Percentiles rank a stretch among this genome's conserved stretches.
Conservation (phyloP, 2,329 filamentous ascomycete species). For the Pseudogymnoascus sp. region DNA sequence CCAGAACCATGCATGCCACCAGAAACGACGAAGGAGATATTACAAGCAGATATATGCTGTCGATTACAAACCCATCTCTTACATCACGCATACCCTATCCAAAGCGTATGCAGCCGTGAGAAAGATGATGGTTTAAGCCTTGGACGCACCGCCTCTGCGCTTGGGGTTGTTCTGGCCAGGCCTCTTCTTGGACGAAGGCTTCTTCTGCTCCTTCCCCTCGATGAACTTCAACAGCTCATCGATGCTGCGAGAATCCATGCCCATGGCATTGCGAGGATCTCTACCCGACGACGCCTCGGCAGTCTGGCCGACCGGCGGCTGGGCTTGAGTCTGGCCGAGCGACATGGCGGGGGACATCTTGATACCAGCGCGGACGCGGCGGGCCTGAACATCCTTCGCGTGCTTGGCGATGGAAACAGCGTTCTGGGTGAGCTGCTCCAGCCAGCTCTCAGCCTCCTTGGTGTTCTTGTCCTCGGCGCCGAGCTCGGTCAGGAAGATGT, state of each 20-base stretch:
- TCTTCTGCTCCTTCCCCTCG: conserved; percentile 61
- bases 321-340: conserved; percentile 50
- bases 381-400: conserved; percentile 75
- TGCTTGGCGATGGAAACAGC: conserved; percentile 93
- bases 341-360: conserved; percentile 57
- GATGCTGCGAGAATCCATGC: conserved; percentile 73
- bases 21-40: not conserved
- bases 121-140: not conserved
- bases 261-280: conserved; percentile 23
- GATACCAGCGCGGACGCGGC: conserved; percentile 64
- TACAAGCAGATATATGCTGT: conserved; percentile 2
- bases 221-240: conserved; percentile 94
- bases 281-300: conserved; percentile 38
- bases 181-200: conserved; percentile 49
- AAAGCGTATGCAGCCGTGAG: not conserved
- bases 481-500: conserved; percentile 83
- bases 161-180: conserved; percentile 50
- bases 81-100: not conserved
- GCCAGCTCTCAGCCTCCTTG: conserved; percentile 94
- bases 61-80: not conserved
- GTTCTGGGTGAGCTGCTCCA: conserved; percentile 92
- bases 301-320: conserved; percentile 57
- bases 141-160: conserved; percentile 36
- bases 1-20: not conserved
- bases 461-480: conserved; percentile 93